Conservation (phyloP, 2,329 filamentous ascomycete genomes). For the Neophaeococcomyces aloes region DNA sequence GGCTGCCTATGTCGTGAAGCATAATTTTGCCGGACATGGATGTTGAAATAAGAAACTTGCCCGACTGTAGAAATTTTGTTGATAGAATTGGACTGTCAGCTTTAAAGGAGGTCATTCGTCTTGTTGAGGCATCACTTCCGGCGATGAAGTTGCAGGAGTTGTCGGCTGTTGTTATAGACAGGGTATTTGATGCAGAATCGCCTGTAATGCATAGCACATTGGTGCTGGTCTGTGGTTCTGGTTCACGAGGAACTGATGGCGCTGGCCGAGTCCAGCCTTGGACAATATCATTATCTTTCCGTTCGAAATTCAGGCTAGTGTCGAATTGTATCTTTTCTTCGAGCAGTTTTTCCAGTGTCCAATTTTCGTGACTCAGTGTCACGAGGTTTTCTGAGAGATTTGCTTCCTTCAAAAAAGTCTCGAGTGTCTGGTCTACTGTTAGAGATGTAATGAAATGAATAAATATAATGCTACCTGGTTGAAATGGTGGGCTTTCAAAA, state of each 20-base stretch:
- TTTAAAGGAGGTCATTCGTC: not conserved
- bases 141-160: constrained; percentile 4
- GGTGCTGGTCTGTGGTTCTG: constrained; percentile 12
- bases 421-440: constrained; percentile 37
- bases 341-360: constrained; percentile 50
- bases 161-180: constrained; percentile 16
- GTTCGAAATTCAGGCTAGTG: constrained; percentile 45
- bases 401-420: constrained; percentile 48
- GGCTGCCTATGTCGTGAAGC: constrained; percentile 36
- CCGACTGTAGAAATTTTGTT: constrained; percentile 30
- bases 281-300: constrained; percentile 36
- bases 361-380: constrained; percentile 27
- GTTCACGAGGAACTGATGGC: constrained; percentile 14
- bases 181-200: not conserved
- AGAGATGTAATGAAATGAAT: not conserved
- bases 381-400: constrained; percentile 43
- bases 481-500: constrained; percentile 34
- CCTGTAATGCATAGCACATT: constrained; percentile 22
- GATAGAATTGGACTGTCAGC: constrained; percentile 41
- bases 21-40: constrained; percentile 51
- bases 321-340: constrained; percentile 52
- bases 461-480: constrained; percentile 20
- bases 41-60: constrained; percentile 40
- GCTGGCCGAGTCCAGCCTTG: constrained; percentile 37
- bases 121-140: not conserved